Conservation (phyloP, 1,139 yeast genomes). For the Candida sojae region DNA sequence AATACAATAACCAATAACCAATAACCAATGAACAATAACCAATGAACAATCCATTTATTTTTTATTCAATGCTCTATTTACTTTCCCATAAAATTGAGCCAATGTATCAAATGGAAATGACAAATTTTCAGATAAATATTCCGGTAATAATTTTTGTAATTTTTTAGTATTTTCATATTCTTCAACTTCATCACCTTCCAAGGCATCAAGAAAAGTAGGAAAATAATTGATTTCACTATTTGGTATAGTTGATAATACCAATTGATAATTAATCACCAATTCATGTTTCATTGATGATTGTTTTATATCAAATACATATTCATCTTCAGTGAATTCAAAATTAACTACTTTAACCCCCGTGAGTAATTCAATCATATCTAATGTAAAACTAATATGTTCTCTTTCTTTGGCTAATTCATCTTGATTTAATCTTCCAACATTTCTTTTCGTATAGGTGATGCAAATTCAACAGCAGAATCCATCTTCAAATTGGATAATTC, state of each 20-base stretch:
- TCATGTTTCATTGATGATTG: slow-evolving; percentile 46
- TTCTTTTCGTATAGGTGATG: slow-evolving; percentile 40
- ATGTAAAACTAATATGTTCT: slow-evolving; percentile 49
- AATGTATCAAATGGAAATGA: slow-evolving; percentile 61
- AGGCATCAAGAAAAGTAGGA: slow-evolving; percentile 33
- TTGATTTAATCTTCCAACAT: slow-evolving; percentile 18
- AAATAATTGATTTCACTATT: slow-evolving; percentile 51
- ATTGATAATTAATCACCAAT: slow-evolving; percentile 33
- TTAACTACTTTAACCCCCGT: slow-evolving; percentile 57
- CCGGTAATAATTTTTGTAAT: slow-evolving; percentile 53
- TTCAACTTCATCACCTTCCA: slow-evolving; percentile 9
- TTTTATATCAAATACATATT: slow-evolving; percentile 51
- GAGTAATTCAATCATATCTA: slow-evolving; percentile 57
- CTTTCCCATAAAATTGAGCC: slow-evolving; percentile 59
- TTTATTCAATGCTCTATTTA: slow-evolving; percentile 55
- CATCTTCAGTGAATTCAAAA: slow-evolving; percentile 46
- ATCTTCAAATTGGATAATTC: slow-evolving; percentile 9
- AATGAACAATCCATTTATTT: slow-evolving; percentile 9
- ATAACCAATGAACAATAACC: too few species aligned
- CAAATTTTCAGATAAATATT: slow-evolving; percentile 61
- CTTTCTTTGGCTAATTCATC: slow-evolving; percentile 42
- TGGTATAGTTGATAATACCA: slow-evolving; percentile 40
- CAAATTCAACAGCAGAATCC: slow-evolving; percentile 16
- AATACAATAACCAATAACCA: slow-evolving; percentile 24
- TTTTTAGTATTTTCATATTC: slow-evolving; percentile 11